These are phyloP conservation scores for Puccinia horiana DNA, from an alignment of 1,284 basidiomycete species.

Conservation along the genomic window DNA sequence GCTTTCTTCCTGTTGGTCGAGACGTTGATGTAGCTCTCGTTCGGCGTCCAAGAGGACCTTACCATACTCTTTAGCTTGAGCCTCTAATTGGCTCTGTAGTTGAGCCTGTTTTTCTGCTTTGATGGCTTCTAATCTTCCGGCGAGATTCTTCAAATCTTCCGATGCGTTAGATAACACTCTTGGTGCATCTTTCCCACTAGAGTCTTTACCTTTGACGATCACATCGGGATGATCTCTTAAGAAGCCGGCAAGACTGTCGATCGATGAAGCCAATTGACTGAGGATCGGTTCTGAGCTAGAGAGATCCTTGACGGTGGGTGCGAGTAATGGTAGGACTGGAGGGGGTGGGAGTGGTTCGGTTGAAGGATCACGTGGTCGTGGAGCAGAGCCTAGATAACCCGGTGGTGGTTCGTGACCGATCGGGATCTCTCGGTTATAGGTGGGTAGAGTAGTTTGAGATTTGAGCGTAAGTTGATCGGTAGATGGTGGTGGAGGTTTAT, in stretches of 20 bases:
- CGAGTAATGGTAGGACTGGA: slow-evolving; percentile 72
- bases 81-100: slow-evolving; percentile 76
- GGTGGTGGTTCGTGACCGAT: slow-evolving; percentile 88
- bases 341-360: slow-evolving; percentile 58
- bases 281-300: slow-evolving; percentile 82
- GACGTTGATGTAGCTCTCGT: slow-evolving; percentile 77
- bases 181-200: slow-evolving; percentile 63
- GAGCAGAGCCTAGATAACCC: slow-evolving; percentile 69
- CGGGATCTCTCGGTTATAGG: slow-evolving; percentile 66
- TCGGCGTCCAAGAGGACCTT: slow-evolving; percentile 78
- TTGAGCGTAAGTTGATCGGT: no score
- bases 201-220: slow-evolving; percentile 58
- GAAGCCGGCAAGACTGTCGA: slow-evolving; percentile 86
- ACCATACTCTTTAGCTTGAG: slow-evolving; percentile 81
- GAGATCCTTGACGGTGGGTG: slow-evolving; percentile 76
- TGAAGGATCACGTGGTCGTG: slow-evolving; percentile 52
- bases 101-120: slow-evolving; percentile 76
- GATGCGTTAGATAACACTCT: slow-evolving; percentile 68
- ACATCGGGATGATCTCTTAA: slow-evolving; percentile 70
- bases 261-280: slow-evolving; percentile 84
- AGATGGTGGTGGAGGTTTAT: not conserved
- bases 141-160: slow-evolving; percentile 78
- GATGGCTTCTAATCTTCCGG: slow-evolving; percentile 74
- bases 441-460: not conserved
- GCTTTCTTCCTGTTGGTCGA: slow-evolving; percentile 80